Evolutionary conservation across 2,329 filamentous ascomycete species (phyloP), one percentile per base, ranked within the genome.

Genomic region (Fusarium pilosicola): DNA sequence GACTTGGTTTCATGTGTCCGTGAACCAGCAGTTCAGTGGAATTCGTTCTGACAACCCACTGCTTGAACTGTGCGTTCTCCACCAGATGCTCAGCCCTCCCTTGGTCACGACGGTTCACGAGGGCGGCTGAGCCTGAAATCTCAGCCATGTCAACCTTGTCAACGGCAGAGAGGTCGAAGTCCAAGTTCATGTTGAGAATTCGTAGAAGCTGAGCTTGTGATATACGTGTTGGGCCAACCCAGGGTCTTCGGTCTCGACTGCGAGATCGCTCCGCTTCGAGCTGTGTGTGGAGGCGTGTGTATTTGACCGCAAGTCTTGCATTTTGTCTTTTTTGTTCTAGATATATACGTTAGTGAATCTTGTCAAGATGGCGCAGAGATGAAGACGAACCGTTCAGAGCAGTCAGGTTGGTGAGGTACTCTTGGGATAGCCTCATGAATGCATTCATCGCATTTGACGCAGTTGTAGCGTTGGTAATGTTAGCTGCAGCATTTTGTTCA

Each of bases 301-400:
- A 28, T 20, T 26, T 11, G 2, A n/a, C 55, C 2, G 24, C 13
- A 9, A 58, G 41, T 7, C 32, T 12, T 8, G 55, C 32, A 13
- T 58, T 51, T 20, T 34, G 8, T 2, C 17, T 34, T 14, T 34
- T 51, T 34, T 51, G 30, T 6, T 51, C 48, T 51, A 2, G 5
- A 13, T 20, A 3, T 3, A 17, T 17, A 24, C 7, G 6, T 51
- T 4, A 34, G 30, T 51, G 17, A 24, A 7, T 0, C 2, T 14
- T 51, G 1, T 5, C 3, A 13, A 24, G 0, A 1, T 5, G 6
- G 11, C 5, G 3, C 4, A 10, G 11, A 0, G 5, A 10, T 18
- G 4, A 18, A 1, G 0, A 11, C 48, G 0, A 14, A 34, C 49
- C 49, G 13, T 36, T 36, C 9, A 52, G 8, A 8, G 41, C 55